Evolutionary conservation across 495 filamentous ascomycete species (phyloP).

Genomic region (Glutinoglossum americanum): DNA sequence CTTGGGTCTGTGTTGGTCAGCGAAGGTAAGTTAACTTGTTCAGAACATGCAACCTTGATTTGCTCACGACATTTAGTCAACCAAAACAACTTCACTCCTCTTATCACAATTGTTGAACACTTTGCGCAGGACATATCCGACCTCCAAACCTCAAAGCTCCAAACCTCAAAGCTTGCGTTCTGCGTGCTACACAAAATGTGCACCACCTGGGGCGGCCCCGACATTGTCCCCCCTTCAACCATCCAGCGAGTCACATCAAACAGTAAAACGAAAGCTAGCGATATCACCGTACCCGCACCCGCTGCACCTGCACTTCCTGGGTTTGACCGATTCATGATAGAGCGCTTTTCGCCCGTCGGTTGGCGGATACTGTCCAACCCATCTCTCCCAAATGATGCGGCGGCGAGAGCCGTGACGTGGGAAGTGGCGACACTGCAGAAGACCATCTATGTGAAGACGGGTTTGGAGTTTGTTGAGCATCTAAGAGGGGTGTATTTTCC

Average conservation of each 20-base stretch:
- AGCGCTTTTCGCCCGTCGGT: constrained; percentile 66
- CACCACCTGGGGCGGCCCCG: constrained; percentile 65
- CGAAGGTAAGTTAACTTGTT: constrained; percentile 27
- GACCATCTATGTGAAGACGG: constrained; percentile 70
- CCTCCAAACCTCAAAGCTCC: constrained; percentile 60
- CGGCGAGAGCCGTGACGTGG: constrained; percentile 58
- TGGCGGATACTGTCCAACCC: constrained; percentile 64
- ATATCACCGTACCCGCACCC: constrained; percentile 18
- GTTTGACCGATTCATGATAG: constrained; percentile 80
- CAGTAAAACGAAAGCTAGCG: not conserved
- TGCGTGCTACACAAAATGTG: constrained; percentile 59
- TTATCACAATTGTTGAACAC: constrained; percentile 64
- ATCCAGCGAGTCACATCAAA: constrained; percentile 19
- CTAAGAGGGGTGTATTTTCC: constrained; percentile 30
- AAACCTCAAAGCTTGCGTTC: constrained; percentile 69
- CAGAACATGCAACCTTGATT: constrained; percentile 4
- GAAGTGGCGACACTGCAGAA: constrained; percentile 74
- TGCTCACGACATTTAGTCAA: constrained; percentile 29
- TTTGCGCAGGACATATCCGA: constrained; percentile 58
- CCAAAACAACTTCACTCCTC: constrained; percentile 60
- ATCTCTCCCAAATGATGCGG: constrained; percentile 67
- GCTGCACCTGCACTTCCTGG: constrained; percentile 38
- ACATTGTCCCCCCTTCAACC: constrained; percentile 33
- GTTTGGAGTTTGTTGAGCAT: constrained; percentile 34
- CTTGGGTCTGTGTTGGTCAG: constrained; percentile 74